A percentile compares a stretch with the other conserved stretches of the same genome.
Conservation (phyloP, 2,329 filamentous ascomycete genomes). For the Hypoxylon sp. region DNA sequence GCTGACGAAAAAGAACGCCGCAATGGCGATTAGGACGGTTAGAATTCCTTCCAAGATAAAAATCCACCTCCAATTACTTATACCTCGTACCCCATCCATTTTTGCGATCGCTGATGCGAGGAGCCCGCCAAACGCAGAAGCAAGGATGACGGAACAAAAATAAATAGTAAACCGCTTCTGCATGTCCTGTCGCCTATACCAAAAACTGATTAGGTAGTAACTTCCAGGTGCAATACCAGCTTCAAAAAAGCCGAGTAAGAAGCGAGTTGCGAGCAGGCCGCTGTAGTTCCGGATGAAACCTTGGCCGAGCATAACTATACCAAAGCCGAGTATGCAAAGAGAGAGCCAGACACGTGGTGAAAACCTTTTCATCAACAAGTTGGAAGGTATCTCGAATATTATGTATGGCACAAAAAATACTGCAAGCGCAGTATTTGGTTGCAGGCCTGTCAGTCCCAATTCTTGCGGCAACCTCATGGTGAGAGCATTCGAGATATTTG, state of each 20-base stretch:
- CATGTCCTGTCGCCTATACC: slow-evolving; percentile 72
- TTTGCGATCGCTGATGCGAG: slow-evolving; percentile 67
- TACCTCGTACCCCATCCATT: slow-evolving; percentile 62
- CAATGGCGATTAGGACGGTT: slow-evolving; percentile 52
- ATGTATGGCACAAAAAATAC: slow-evolving; percentile 47
- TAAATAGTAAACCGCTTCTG: slow-evolving; percentile 73
- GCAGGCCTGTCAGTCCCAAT: slow-evolving; percentile 35
- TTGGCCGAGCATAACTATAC: slow-evolving; percentile 64
- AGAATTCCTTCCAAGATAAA: slow-evolving; percentile 69
- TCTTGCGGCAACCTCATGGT: slow-evolving; percentile 38
- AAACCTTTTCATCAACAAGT: slow-evolving; percentile 40
- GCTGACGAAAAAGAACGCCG: slow-evolving; percentile 50
- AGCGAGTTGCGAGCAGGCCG: slow-evolving; percentile 63
- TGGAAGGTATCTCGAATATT: slow-evolving; percentile 46
- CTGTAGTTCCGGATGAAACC: slow-evolving; percentile 65
- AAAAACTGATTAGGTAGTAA: slow-evolving; percentile 73
- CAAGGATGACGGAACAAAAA: slow-evolving; percentile 70
- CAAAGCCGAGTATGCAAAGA: slow-evolving; percentile 57
- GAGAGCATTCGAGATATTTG: slow-evolving; percentile 44
- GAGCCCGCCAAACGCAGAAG: slow-evolving; percentile 74
- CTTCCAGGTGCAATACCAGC: slow-evolving; percentile 68
- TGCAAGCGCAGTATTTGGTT: slow-evolving; percentile 41
- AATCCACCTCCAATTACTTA: slow-evolving; percentile 74
- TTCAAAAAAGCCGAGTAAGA: slow-evolving; percentile 68
- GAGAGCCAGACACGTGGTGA: slow-evolving; percentile 42